Evolutionary conservation across 306 rosid genomes (phyloP).

Genomic region (Pachyrhizus erosus): DNA sequence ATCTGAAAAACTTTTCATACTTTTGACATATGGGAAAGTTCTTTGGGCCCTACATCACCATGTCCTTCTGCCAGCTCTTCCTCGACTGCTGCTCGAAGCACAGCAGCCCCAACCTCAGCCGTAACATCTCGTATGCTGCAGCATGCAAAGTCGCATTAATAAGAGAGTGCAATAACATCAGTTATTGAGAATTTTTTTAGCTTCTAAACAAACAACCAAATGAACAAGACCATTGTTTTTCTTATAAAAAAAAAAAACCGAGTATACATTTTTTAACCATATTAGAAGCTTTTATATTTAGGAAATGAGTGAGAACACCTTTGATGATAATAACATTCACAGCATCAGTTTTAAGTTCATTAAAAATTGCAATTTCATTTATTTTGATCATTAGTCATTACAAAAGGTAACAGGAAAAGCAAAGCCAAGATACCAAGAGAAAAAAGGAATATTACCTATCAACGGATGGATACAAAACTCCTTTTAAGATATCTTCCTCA

Average conservation of each 20-base stretch:
- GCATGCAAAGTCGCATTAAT: conserved; percentile 31
- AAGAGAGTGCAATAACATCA: conserved; percentile 28
- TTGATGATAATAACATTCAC: background rate
- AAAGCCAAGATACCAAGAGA: conserved; percentile 7
- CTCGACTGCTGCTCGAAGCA: conserved; percentile 78
- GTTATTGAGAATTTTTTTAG: conserved; percentile 1
- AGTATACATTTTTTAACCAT: conserved; percentile 16
- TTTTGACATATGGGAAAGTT: conserved; percentile 78
- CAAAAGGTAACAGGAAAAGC: conserved; percentile 21
- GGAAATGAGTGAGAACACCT: conserved; percentile 13
- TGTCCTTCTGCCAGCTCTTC: conserved; percentile 90
- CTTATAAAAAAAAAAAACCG: too few species aligned
- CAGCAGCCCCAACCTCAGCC: conserved; percentile 96
- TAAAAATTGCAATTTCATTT: background rate
- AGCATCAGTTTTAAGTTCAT: background rate
- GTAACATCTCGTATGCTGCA: conserved; percentile 88
- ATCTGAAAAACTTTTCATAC: conserved; percentile 56
- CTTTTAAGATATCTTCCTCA: conserved; percentile 77
- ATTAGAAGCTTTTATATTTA: background rate
- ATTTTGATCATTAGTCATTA: conserved; percentile 1
- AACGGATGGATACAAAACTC: conserved; percentile 86
- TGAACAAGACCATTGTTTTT: conserved; percentile 2
- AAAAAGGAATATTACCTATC: conserved; percentile 59
- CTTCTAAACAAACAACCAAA: conserved; percentile 27
- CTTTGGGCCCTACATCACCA: conserved; percentile 74